Percentiles rank a stretch among this genome's conserved stretches.
Evolutionary conservation across 345 rosid species (phyloP).

Genomic region (Citrus glauca): DNA sequence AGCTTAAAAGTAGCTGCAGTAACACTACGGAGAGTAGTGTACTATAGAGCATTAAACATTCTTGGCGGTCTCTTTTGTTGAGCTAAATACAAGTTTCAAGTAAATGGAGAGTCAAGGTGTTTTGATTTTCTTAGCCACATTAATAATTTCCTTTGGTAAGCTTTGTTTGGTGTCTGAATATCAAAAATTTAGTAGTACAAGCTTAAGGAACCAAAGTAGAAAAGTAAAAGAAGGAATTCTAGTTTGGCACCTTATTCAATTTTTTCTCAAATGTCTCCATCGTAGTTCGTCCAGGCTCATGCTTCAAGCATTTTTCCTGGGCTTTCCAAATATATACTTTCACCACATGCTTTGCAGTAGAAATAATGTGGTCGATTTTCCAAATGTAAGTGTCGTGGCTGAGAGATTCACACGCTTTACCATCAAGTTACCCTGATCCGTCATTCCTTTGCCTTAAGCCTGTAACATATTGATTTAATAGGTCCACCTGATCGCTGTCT

Average conservation of each 20-base stretch:
- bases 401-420: slow-evolving; percentile 95
- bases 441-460: slow-evolving; percentile 96
- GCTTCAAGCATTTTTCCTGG: slow-evolving; percentile 61
- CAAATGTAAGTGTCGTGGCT: slow-evolving; percentile 70
- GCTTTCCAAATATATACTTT: slow-evolving; percentile 62
- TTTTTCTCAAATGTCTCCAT: slow-evolving; percentile 92
- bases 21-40: slow-evolving; percentile 92
- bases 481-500: slow-evolving; percentile 96
- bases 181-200: slow-evolving; percentile 28
- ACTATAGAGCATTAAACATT: slow-evolving; percentile 92
- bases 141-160: slow-evolving; percentile 62
- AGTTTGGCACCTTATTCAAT: slow-evolving; percentile 68
- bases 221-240: background rate
- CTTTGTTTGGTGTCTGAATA: too few species aligned
- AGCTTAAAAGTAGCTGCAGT: slow-evolving; percentile 46
- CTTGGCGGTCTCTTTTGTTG: slow-evolving; percentile 90
- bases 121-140: slow-evolving; percentile 90
- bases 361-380: slow-evolving; percentile 75
- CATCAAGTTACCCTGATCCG: slow-evolving; percentile 97
- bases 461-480: slow-evolving; percentile 87
- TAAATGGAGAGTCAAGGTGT: slow-evolving; percentile 90
- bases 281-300: slow-evolving; percentile 93
- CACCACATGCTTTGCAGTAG: slow-evolving; percentile 72
- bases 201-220: background rate
- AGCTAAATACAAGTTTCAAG: slow-evolving; percentile 64